Conservation (phyloP, 768 basidiomycete genomes). For the Tulasnella sp. region DNA sequence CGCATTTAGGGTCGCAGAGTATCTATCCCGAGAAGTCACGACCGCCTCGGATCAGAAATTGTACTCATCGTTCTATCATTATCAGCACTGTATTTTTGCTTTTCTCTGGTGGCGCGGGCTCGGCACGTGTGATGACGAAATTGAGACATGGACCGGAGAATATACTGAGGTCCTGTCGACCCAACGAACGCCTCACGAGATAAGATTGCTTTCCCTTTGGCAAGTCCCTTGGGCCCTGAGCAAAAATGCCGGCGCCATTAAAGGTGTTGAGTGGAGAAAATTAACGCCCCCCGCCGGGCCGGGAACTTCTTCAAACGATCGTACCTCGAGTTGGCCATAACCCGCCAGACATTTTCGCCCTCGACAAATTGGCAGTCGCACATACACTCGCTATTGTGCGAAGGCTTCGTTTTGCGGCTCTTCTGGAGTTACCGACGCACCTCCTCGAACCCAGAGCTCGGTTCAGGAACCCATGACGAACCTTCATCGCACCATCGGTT, state of each 20-base stretch:
- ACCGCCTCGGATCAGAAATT: too few species aligned
- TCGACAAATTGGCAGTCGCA: not conserved
- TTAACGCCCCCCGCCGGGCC: not conserved
- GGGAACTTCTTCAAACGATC: not conserved
- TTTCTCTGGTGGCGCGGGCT: too few species aligned
- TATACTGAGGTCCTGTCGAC: constrained; percentile 30
- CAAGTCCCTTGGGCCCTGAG: constrained; percentile 71
- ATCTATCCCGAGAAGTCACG: too few species aligned
- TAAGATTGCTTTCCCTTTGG: too few species aligned
- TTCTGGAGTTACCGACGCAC: not conserved
- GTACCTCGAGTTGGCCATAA: not conserved
- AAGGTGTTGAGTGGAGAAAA: not conserved
- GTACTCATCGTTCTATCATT: too few species aligned
- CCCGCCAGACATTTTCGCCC: not conserved
- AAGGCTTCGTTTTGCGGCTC: too few species aligned
- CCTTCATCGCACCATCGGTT: not conserved
- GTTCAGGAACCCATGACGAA: not conserved
- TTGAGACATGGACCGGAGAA: constrained; percentile 34
- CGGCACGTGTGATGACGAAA: constrained; percentile 21
- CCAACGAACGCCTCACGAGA: constrained; percentile 50
- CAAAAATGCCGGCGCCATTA: constrained; percentile 46
- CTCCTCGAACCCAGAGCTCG: not conserved
- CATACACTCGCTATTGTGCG: not conserved
- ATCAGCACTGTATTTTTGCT: too few species aligned
- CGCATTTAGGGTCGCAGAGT: too few species aligned